Evolutionary conservation across 108 stramenopile genomes (phyloP), one percentile per base, ranked within the genome.

Genomic region (Pseudonitzschia pungens): DNA sequence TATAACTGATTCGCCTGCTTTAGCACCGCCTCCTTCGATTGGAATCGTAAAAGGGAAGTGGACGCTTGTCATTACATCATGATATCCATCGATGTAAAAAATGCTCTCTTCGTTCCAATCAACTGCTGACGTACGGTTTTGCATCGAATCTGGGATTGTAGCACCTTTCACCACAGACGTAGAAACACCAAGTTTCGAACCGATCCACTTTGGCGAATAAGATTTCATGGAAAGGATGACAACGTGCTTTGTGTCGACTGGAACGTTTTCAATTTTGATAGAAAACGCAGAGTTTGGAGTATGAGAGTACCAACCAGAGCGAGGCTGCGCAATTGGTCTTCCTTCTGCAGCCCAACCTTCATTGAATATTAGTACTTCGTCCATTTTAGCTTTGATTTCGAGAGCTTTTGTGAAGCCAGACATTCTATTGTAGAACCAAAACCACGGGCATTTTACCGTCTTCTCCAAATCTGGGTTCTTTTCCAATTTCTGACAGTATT

Each of bases 51-150:
- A 76, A 15, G 73, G 68, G 24, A 71, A 50, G 57, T 77, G 76
- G 10, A 77, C 57, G 48, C 81, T 81, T 27, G 81, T 70, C 27
- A 74, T 43, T 16, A 65, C 60, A 22, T 77, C 60, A 44, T 81
- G 80, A 66, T 73, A 81, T 8, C 76, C 76, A 33, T 54, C 26
- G 10, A 81, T 69, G 14, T 73, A 51, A 43, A 72, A 77, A 26
- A 21, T 28, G 57, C 20, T n/a, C 6, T 58, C 57, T 22, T 28
- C 57, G 45, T 48, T n/a, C 57, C 57, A 58, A 12, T 48, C 45
- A 14, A 48, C 45, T 18, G 45, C 16, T n/a, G 45, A 48, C 10
- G 45, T 18, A 2, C 18, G 45, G 45, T 48, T 48, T 1, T 14
- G 5, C 16, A 48, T 18, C 45, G 45, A 14, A 48, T 48, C 45